Evolutionary conservation across 2,329 filamentous ascomycete genomes (phyloP), one percentile per base, ranked within the genome.

Genomic region (Lasiodiplodia theobromae): DNA sequence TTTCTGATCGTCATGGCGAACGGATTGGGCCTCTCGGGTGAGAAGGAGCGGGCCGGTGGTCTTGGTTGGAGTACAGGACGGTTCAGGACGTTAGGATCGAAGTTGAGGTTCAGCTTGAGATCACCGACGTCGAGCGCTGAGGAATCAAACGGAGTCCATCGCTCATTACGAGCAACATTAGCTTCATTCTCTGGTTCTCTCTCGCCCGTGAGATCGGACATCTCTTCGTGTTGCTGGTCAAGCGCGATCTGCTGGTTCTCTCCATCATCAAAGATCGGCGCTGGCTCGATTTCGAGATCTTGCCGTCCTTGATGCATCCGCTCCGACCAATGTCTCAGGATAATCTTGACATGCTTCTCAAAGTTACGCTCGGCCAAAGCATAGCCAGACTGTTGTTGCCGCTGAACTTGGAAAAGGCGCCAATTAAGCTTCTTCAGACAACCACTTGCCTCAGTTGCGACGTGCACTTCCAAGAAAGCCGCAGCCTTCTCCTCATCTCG

Each of bases 361-460:
- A 85, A 80, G 70, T 85, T 87, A 21, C 87, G 79, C 21, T 84
- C 81, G 62, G 81, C 79, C 71, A 89, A 78, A 7, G 86, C 85
- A 44, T 84, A 79, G 0, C 86, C 86, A 51, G 82, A 87, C 68
- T 88, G 83, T 11, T 81, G 76, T 28, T 82, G 82, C 64, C 83
- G 83, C 28, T 81, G 80, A 4, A 86, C 77, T 51, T 87, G 86
- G 77, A 89, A 89, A 2, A 86, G 78, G 8, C 83, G 83, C 77
- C 88, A 85, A 66, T 86, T 87, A n/a, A 89, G 77, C 72, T 84
- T 86, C 73, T 86, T 86, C 68, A 89, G 77, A 28, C 81, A 81
- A 16, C 77, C 78, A 12, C 81, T 80, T 16, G 86, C 83, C 4
- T 82, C 77, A 28, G 81, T 77, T 14, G 85, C 81, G 4, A 83